Conservation (phyloP, 1,284 basidiomycete genomes). For the Ceratobasidium theobromae region DNA sequence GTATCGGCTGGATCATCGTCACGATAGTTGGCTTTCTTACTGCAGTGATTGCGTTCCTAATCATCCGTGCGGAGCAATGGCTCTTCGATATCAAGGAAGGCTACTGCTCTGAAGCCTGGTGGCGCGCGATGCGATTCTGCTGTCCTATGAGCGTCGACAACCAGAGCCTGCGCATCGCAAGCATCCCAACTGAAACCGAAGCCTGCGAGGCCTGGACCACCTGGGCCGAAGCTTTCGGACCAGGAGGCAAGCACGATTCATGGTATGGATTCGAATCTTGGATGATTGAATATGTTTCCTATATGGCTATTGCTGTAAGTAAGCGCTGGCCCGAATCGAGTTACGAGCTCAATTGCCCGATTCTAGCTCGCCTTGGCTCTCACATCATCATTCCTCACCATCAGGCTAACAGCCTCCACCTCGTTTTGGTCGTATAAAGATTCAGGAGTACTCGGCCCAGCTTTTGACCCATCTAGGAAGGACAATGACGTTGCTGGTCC, state of each 20-base stretch:
- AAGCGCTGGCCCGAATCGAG: neutral
- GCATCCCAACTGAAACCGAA: conserved; percentile 41
- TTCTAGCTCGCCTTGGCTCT: conserved; percentile 69
- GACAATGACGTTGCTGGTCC: conserved; percentile 38
- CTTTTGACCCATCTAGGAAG: conserved; percentile 44
- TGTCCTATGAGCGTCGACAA: conserved; percentile 51
- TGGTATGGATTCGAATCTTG: conserved; percentile 45
- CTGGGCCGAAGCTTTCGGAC: conserved; percentile 59
- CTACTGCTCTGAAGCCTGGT: conserved; percentile 73
- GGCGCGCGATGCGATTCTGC: conserved; percentile 79
- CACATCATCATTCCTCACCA: conserved; percentile 75
- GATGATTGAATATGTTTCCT: conserved; percentile 68
- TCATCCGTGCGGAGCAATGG: conserved; percentile 85
- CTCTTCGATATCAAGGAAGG: conserved; percentile 96
- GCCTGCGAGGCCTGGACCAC: conserved; percentile 69
- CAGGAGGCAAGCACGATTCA: conserved; percentile 34
- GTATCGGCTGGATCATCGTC: conserved; percentile 89
- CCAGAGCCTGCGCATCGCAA: conserved; percentile 7
- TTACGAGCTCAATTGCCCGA: neutral
- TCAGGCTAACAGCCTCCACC: conserved; percentile 84
- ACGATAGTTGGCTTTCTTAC: conserved; percentile 83
- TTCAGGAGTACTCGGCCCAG: conserved; percentile 65
- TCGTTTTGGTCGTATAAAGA: conserved; percentile 88
- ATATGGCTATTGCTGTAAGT: conserved; percentile 76
- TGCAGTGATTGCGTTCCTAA: conserved; percentile 82